phyloP scores from a whole-genome alignment of 2,329 filamentous ascomycete species.

The Fusarium sp. region DNA sequence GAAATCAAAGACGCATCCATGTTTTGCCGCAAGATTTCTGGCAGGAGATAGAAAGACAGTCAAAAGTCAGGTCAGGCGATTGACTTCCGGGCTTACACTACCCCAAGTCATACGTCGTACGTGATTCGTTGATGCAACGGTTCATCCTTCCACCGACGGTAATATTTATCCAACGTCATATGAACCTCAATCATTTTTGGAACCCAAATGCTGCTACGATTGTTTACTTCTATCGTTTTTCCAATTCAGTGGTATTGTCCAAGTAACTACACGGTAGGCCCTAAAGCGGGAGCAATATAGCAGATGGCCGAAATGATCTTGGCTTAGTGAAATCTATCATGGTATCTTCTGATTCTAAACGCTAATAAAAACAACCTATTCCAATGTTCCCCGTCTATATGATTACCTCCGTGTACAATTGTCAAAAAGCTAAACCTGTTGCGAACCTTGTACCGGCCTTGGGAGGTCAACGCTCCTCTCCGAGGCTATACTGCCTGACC shows the following conservation, averaged over 20 bases:
- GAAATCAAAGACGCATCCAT: constrained; percentile 28
- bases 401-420: not conserved
- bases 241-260: not conserved
- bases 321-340: not conserved
- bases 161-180: not conserved
- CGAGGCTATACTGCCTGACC: constrained; percentile 10
- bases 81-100: constrained; percentile 24
- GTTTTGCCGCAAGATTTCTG: constrained; percentile 15
- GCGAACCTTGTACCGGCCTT: constrained; percentile 11
- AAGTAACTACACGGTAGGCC: not conserved
- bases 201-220: not conserved
- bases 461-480: not conserved
- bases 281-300: not conserved
- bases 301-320: not conserved
- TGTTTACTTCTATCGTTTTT: not conserved
- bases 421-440: constrained; percentile 5
- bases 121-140: constrained; percentile 15
- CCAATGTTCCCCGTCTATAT: not conserved
- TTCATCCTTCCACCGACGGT: not conserved
- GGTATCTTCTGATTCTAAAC: not conserved
- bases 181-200: not conserved
- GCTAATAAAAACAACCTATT: not conserved
- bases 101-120: constrained; percentile 16
- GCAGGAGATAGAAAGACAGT: not conserved
- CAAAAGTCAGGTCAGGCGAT: constrained; percentile 38